phyloP scores from a whole-genome alignment of 2,329 filamentous ascomycete genomes.

The Pseudopithomyces chartarum region DNA sequence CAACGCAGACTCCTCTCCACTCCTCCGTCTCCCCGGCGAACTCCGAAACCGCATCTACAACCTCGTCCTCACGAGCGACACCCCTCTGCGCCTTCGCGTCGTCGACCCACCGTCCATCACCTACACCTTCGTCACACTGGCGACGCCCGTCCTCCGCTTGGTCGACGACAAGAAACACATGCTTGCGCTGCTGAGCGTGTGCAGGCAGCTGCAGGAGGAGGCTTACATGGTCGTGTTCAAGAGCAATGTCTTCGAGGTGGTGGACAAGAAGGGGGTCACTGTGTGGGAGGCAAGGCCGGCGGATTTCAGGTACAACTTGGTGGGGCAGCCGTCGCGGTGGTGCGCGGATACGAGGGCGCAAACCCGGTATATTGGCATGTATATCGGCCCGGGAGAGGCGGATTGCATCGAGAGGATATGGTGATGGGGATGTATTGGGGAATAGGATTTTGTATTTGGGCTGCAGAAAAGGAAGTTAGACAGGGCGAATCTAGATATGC shows the following conservation, averaged over 20 bases:
- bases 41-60: not conserved
- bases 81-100: not conserved
- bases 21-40: not conserved
- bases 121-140: not conserved
- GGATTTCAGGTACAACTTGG: not conserved
- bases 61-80: not conserved
- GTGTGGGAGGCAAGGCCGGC: not conserved
- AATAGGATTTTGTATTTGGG: too few relatives aligned
- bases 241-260: not conserved
- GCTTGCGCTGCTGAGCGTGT: not conserved
- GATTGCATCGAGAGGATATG: too few relatives aligned
- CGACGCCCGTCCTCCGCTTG: not conserved
- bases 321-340: not conserved
- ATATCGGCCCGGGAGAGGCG: too few relatives aligned
- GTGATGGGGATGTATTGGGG: too few relatives aligned
- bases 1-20: not conserved
- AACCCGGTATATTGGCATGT: too few relatives aligned
- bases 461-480: too few relatives aligned
- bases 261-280: not conserved
- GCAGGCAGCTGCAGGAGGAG: not conserved
- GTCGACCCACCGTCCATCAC: not conserved
- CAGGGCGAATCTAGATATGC: too few relatives aligned
- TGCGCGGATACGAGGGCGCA: not conserved
- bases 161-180: not conserved
- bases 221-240: not conserved